These are phyloP conservation scores for Mycena epipterygia DNA, from an alignment of 768 basidiomycete species.

Conservation along the genomic window DNA sequence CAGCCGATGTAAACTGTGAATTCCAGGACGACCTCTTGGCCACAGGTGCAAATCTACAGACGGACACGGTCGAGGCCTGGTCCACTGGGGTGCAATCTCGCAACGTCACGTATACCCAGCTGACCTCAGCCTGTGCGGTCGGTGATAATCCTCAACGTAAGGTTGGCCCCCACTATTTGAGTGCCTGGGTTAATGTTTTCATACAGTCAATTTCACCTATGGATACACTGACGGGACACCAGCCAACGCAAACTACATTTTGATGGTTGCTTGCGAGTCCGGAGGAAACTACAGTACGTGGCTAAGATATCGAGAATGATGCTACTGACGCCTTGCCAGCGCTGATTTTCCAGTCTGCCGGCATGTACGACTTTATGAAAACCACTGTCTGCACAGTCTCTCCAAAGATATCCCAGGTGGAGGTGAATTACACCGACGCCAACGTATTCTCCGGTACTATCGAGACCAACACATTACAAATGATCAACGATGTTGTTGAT, in stretches of 20 bases:
- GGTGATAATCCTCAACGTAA: no score
- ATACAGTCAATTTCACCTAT: no score
- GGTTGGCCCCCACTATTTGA: no score
- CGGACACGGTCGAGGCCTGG: no score
- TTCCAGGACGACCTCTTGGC: neutral
- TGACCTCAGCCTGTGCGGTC: no score
- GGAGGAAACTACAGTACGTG: neutral
- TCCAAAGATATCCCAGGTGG: neutral
- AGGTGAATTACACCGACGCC: neutral
- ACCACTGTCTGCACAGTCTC: slow-evolving; percentile 2
- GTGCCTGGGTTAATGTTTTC: no score
- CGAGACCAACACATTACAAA: neutral
- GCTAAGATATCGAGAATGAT: no score
- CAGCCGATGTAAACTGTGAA: neutral
- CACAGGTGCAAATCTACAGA: no score
- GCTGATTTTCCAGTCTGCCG: neutral
- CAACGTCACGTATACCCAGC: no score
- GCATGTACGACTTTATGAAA: neutral
- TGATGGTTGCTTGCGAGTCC: neutral
- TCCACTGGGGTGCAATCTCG: no score
- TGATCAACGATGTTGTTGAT: neutral
- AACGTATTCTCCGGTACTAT: neutral
- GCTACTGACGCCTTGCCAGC: neutral
- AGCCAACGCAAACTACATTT: neutral
- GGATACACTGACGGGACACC: no score